A percentile compares a stretch with the other conserved stretches of the same genome.
Evolutionary conservation across 202 grass and related monocot species (phyloP).

Genomic region (Dendrocalamus latiflorus): DNA sequence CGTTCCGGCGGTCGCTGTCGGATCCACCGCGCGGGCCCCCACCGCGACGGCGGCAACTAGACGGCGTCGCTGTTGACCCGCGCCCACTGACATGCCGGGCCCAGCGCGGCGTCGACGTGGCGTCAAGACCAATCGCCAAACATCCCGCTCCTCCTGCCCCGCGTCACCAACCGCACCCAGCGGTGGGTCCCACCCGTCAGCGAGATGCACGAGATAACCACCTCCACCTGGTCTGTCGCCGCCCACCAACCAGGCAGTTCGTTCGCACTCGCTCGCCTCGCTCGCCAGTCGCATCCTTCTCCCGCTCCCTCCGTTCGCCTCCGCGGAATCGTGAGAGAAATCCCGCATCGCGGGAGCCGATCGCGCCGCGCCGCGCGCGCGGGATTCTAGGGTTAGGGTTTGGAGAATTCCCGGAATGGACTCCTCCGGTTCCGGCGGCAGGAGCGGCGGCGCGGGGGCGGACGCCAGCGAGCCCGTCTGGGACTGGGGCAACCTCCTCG

Average conservation of each 20-base stretch:
- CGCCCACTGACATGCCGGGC: not conserved
- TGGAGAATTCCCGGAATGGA: constrained; percentile 32
- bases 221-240: no score
- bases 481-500: constrained; percentile 83
- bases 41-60: not conserved
- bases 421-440: constrained; percentile 16
- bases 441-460: not conserved
- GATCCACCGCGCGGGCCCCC: not conserved
- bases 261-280: no score
- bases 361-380: not conserved
- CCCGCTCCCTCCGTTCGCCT: not conserved
- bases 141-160: not conserved
- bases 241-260: no score
- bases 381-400: constrained; percentile 16
- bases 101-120: not conserved
- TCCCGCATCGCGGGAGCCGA: constrained; percentile 28
- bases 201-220: no score
- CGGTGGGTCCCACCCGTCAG: no score
- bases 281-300: not conserved
- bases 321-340: not conserved
- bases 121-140: constrained; percentile 21
- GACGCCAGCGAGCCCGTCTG: constrained; percentile 37
- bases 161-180: constrained; percentile 16
- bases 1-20: not conserved
- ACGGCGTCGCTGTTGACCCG: not conserved